These are phyloP conservation scores for Iberis pinnata DNA, from an alignment of 345 rosid species.

Conservation along the genomic window DNA sequence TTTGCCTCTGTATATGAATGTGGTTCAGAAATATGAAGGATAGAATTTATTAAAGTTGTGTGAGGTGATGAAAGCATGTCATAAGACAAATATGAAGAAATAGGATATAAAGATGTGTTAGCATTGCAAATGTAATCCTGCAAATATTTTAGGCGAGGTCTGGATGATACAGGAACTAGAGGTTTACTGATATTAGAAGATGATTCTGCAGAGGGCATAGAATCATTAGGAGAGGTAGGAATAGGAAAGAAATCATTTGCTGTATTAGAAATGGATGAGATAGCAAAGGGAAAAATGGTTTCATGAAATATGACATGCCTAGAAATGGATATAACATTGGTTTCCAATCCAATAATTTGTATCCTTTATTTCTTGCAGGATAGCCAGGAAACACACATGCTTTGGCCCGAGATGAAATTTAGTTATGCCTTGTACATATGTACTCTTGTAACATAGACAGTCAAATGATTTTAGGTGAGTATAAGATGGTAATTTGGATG, in stretches of 20 bases:
- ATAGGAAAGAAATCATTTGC: neutral
- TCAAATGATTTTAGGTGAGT: neutral
- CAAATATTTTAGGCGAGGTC: neutral
- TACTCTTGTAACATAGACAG: neutral
- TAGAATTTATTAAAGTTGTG: neutral
- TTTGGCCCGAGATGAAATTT: neutral
- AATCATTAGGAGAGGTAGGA: neutral
- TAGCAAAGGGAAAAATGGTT: neutral
- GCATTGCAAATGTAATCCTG: neutral
- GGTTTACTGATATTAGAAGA: neutral
- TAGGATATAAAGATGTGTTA: neutral
- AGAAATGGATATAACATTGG: neutral
- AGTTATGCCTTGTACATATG: neutral
- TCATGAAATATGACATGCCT: neutral
- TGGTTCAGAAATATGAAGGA: neutral
- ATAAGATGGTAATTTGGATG: neutral
- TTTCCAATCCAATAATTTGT: neutral
- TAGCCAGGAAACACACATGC: neutral
- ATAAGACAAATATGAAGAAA: neutral
- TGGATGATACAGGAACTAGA: neutral
- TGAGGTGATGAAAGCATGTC: neutral
- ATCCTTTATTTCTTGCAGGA: neutral
- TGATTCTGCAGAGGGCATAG: neutral
- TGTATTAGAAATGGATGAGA: neutral
- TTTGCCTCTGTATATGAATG: neutral